A percentile compares a stretch with the other conserved stretches of the same genome.
Conservation (phyloP, 2,329 filamentous ascomycete species). For the Phialocephala sp. region DNA sequence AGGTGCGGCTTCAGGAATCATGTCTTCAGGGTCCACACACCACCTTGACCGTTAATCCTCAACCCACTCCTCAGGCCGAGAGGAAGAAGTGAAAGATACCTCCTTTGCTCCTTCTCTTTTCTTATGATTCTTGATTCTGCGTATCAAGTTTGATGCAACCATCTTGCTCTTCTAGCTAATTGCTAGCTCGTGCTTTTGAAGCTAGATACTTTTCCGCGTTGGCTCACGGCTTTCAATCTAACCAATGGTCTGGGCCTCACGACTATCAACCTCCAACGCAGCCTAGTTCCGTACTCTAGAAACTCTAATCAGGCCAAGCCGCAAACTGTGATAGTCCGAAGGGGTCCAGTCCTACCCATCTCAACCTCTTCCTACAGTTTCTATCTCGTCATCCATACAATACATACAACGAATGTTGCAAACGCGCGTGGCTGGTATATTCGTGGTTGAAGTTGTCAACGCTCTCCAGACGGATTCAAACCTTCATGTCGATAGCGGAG, state of each 20-base stretch:
- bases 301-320: slow-evolving; percentile 13
- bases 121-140: not conserved
- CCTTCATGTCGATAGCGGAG: not conserved
- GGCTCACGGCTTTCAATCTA: not conserved
- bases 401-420: not conserved
- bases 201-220: not conserved
- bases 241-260: slow-evolving; percentile 6
- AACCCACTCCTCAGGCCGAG: not conserved
- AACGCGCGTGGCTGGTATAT: not conserved
- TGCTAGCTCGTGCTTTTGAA: not conserved
- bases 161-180: not conserved
- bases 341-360: not conserved
- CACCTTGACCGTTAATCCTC: not conserved
- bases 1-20: not conserved
- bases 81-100: not conserved
- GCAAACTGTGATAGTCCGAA: not conserved
- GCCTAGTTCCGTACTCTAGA: slow-evolving; percentile 4
- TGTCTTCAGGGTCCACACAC: not conserved
- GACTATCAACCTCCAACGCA: slow-evolving; percentile 13
- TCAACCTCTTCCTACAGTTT: not conserved
- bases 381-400: not conserved
- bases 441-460: not conserved
- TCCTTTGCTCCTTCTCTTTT: too few relatives aligned
- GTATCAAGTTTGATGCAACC: not conserved
- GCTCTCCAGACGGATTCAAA: not conserved